A percentile compares a stretch with the other conserved stretches of the same genome.
These are phyloP conservation scores for Letharia lupina DNA, from an alignment of 495 filamentous ascomycete genomes.

Conservation along the genomic window DNA sequence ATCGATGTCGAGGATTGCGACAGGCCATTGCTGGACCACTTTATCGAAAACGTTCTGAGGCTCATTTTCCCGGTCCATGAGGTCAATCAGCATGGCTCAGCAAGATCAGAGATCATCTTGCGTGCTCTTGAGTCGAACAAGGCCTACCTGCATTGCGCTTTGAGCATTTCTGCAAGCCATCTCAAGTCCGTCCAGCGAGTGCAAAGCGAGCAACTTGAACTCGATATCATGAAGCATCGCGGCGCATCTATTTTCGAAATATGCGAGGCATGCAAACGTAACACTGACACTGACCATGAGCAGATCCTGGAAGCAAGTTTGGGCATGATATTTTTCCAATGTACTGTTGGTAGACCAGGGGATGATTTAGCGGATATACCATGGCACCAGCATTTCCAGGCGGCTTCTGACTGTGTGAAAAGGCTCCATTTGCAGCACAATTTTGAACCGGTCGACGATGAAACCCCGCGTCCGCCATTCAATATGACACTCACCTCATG, in stretches of 20 bases:
- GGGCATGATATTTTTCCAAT: conserved; percentile 97
- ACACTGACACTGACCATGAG: conserved; percentile 74
- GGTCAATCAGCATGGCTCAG: conserved; percentile 71
- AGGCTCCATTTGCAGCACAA: conserved; percentile 73
- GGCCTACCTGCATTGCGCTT: conserved; percentile 88
- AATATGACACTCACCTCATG: conserved; percentile 92
- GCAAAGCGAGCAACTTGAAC: conserved; percentile 68
- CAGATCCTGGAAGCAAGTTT: conserved; percentile 89
- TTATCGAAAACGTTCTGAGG: conserved; percentile 77
- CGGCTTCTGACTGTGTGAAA: conserved; percentile 69
- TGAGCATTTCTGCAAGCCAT: conserved; percentile 93
- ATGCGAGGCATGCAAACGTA: conserved; percentile 70
- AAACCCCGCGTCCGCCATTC: conserved; percentile 64
- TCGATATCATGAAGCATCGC: conserved; percentile 88
- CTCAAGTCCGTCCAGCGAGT: conserved; percentile 67
- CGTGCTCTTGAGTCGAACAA: conserved; percentile 83
- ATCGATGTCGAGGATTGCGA: conserved; percentile 89
- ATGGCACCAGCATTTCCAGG: conserved; percentile 95
- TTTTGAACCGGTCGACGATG: conserved; percentile 45
- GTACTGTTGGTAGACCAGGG: conserved; percentile 76
- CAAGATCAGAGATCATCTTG: conserved; percentile 71
- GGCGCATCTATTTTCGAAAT: conserved; percentile 80
- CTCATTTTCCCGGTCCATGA: conserved; percentile 88
- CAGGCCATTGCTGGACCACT: conserved; percentile 80
- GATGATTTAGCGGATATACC: conserved; percentile 89